These are phyloP conservation scores for Cutaneotrichosporon arboriforme DNA, from an alignment of 1,284 basidiomycete species.

Conservation along the genomic window DNA sequence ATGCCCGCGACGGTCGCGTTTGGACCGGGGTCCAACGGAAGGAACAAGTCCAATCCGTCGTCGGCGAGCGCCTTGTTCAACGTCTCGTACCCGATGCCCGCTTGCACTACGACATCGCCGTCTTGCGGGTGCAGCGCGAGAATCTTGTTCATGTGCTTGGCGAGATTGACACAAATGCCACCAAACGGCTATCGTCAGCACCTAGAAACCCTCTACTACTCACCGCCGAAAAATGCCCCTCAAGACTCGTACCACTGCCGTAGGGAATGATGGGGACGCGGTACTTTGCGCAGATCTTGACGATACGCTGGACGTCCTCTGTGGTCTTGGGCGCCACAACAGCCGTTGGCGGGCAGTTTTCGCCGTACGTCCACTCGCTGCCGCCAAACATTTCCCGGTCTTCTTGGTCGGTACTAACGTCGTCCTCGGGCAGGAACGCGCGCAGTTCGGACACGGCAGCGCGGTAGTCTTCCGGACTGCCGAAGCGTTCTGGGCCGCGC, in stretches of 20 bases:
- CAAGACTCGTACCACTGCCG: constrained; percentile 36
- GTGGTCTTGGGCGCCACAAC: constrained; percentile 30
- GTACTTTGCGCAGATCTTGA: constrained; percentile 29
- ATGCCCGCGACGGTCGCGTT: constrained; percentile 84
- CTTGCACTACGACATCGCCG: constrained; percentile 71
- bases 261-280: constrained; percentile 37
- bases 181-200: constrained; percentile 49
- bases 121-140: constrained; percentile 60
- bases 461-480: constrained; percentile 11
- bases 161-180: constrained; percentile 77
- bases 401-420: constrained; percentile 8
- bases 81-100: constrained; percentile 74
- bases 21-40: constrained; percentile 63
- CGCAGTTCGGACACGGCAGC: constrained; percentile 9
- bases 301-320: constrained; percentile 33
- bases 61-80: constrained; percentile 68
- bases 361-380: constrained; percentile 8
- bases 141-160: constrained; percentile 69
- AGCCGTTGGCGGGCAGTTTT: constrained; percentile 15
- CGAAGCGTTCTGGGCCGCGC: constrained; percentile 2
- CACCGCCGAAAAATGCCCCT: constrained; percentile 31
- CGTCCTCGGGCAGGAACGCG: constrained; percentile 6
- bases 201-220: neutral
- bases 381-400: constrained; percentile 9
- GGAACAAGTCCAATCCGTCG: constrained; percentile 71